phyloP scores from a whole-genome alignment of 768 basidiomycete species.

The Rhodotorula toruloides region DNA sequence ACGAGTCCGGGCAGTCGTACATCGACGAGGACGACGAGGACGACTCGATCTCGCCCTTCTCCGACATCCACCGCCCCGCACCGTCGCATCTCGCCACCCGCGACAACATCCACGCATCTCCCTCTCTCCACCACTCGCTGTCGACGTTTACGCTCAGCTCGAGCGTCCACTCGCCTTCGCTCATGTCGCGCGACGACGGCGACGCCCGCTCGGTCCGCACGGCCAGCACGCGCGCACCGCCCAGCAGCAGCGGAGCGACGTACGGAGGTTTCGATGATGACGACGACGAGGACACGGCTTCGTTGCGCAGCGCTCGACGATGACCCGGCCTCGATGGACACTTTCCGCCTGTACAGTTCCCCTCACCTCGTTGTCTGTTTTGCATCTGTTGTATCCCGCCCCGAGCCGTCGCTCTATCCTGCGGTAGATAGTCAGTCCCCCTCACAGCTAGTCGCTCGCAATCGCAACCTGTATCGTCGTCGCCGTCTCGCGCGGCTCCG shows the following conservation, averaged over 20 bases:
- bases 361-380: too few relatives aligned
- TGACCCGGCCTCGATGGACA: too few relatives aligned
- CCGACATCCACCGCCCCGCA: slow-evolving; percentile 24
- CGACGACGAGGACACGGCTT: neutral
- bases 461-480: too few relatives aligned
- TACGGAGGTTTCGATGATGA: slow-evolving; percentile 19
- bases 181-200: neutral
- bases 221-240: slow-evolving; percentile 5
- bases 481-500: too few relatives aligned
- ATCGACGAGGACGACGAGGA: slow-evolving; percentile 6
- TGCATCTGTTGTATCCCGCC: too few relatives aligned
- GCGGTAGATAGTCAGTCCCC: too few relatives aligned
- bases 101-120: slow-evolving; percentile 21
- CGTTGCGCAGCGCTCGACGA: neutral
- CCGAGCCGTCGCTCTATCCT: too few relatives aligned
- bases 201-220: neutral
- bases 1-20: neutral
- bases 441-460: too few relatives aligned
- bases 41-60: slow-evolving; percentile 29
- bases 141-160: slow-evolving; percentile 13
- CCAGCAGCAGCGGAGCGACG: slow-evolving; percentile 30
- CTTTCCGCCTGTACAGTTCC: neutral
- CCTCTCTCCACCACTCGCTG: neutral
- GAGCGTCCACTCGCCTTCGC: neutral
- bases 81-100: slow-evolving; percentile 7